These are phyloP conservation scores for Pichia ethanolica DNA, from an alignment of 805 yeast genomes.

Conservation along the genomic window DNA sequence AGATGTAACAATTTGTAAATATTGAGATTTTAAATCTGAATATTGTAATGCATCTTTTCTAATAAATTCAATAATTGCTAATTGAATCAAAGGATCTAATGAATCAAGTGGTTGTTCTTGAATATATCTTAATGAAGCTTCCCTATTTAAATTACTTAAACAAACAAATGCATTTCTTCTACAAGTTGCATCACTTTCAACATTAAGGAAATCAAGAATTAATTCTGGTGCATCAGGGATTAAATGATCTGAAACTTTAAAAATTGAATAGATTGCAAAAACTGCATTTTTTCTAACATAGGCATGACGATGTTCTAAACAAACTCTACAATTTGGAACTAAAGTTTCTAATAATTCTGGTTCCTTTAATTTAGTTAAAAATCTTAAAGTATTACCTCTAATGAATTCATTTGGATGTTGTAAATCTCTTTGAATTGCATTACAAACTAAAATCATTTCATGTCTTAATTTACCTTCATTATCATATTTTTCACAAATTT, in stretches of 20 bases:
- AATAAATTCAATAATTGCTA: conserved; percentile 86
- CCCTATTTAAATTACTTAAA: conserved; percentile 74
- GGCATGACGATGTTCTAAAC: conserved; percentile 94
- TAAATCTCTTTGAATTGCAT: conserved; percentile 93
- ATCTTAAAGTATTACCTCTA: conserved; percentile 91
- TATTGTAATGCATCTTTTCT: conserved; percentile 66
- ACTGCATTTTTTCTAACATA: conserved; percentile 97
- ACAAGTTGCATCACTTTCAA: conserved; percentile 89
- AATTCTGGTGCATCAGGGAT: conserved; percentile 95
- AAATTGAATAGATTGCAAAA: conserved; percentile 79
- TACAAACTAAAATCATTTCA: conserved; percentile 97
- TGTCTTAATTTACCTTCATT: conserved; percentile 87
- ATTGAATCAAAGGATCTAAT: conserved; percentile 77
- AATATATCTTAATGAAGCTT: conserved; percentile 73
- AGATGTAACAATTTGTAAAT: conserved; percentile 64
- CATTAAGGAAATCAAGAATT: conserved; percentile 59
- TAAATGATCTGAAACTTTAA: conserved; percentile 74
- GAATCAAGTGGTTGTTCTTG: conserved; percentile 61
- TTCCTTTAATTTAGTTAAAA: conserved; percentile 83
- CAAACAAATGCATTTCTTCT: conserved; percentile 92
- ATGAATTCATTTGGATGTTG: conserved; percentile 98
- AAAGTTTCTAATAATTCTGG: conserved; percentile 91
- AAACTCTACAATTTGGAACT: conserved; percentile 84
- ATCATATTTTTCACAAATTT: conserved; percentile 88
- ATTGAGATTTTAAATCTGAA: conserved; percentile 61